Base-by-base conservation (phyloP, 306 rosid species). In the Comarum palustre region DNA sequence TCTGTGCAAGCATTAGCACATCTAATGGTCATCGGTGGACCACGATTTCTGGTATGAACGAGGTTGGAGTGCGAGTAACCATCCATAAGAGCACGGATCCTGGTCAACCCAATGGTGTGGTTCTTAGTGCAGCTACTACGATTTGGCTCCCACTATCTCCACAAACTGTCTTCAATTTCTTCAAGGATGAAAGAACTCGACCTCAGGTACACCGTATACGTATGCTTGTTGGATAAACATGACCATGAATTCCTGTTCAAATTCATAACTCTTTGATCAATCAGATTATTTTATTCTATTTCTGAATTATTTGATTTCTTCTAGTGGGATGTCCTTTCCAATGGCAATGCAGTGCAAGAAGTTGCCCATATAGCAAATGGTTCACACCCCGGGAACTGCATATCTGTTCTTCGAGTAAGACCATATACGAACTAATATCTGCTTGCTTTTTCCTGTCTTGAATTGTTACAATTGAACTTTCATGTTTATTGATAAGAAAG, bases 311-410 rank as follows among this genome's bases (percentile, higher is more conserved):
- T 29, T 7, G 45, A 34, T n/a, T 55, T 65, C 2, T 32, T 69
- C 19, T 58, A 93, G 98, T 94, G 98, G 98, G 98, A 94, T 84
- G 97, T 94, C 34, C 98, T 94, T 31, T 94, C 94, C 15, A 85
- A 84, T 71, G 96, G 95, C 24, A 89, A 88, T 85, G 86, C 87
- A 42, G 90, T 91, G 54, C 89, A 91, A 86, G 98, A 91, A 75
- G 97, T 94, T 71, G 98, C 98, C 16, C 97, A 91, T 70, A 94
- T 94, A 58, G 93, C 96, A 59, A 94, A 91, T 69, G 98, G 98
- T 39, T 83, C 97, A 6, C 92, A 89, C 74, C 96, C 91, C 13
- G 98, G 98, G 25, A 94, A 94, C 81, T 86, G 91, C 87, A 91
- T 94, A 47, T 91, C 98, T 48, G 90, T 94, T 60, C 96, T 94